Conservation (phyloP, 306 rosid species). For the Oxytropis ochrocephala region DNA sequence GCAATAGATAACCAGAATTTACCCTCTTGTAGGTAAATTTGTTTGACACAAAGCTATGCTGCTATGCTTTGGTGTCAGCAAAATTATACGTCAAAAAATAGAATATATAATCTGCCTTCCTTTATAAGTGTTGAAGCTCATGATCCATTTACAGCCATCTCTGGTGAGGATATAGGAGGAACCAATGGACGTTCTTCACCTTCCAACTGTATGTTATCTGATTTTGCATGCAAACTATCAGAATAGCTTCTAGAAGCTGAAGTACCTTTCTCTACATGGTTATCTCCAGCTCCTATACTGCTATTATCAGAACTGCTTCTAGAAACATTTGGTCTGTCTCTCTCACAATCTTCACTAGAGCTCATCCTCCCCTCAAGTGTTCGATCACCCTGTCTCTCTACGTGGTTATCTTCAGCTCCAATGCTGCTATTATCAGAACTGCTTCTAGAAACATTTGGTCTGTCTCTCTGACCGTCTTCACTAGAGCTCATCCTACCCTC, state of each 20-base stretch:
- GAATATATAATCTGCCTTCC: slow-evolving; percentile 23
- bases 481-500: slow-evolving; percentile 42
- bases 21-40: slow-evolving; percentile 28
- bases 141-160: slow-evolving; percentile 91
- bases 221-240: slow-evolving; percentile 43
- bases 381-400: slow-evolving; percentile 19
- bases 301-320: slow-evolving; percentile 36
- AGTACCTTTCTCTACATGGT: slow-evolving; percentile 48
- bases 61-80: slow-evolving; percentile 35
- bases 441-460: slow-evolving; percentile 34
- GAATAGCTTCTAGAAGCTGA: slow-evolving; percentile 52
- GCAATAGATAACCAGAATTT: slow-evolving; percentile 34
- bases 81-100: slow-evolving; percentile 30
- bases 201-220: slow-evolving; percentile 57
- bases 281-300: slow-evolving; percentile 35
- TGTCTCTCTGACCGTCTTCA: slow-evolving; percentile 35
- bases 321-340: slow-evolving; percentile 32
- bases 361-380: slow-evolving; percentile 39
- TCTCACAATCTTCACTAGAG: slow-evolving; percentile 36
- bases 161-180: slow-evolving; percentile 77
- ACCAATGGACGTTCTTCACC: slow-evolving; percentile 70
- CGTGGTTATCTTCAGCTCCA: slow-evolving; percentile 39
- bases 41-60: slow-evolving; percentile 12
- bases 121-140: slow-evolving; percentile 28
- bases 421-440: slow-evolving; percentile 31